Conservation (phyloP, 306 rosid genomes). For the Prunus armeniaca region DNA sequence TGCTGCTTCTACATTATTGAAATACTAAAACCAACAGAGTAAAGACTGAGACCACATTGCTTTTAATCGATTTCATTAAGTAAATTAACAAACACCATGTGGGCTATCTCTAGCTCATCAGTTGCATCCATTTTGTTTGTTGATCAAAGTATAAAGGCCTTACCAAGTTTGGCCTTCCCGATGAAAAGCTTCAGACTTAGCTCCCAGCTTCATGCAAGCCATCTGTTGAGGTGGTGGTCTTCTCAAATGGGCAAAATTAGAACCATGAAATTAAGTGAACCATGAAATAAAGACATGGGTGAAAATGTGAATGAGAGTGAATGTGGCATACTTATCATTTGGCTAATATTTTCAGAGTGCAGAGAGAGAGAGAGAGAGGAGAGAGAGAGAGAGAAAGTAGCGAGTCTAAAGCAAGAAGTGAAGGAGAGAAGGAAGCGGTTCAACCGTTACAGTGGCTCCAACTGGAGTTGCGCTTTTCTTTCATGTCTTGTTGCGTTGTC, state of each 20-base stretch:
- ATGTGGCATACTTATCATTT: not conserved
- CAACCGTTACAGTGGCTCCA: constrained; percentile 3
- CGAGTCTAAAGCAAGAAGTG: constrained; percentile 62
- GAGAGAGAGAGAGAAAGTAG: constrained; percentile 23
- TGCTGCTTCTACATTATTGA: not conserved
- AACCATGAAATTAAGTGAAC: not conserved
- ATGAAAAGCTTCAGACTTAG: constrained; percentile 67
- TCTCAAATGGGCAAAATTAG: constrained; percentile 12
- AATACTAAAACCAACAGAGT: not conserved
- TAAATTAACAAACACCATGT: not conserved
- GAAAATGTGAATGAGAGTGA: constrained; percentile 3
- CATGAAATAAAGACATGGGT: not conserved
- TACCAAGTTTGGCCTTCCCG: constrained; percentile 73
- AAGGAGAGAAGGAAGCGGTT: constrained; percentile 18
- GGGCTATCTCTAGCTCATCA: not conserved
- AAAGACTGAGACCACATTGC: not conserved
- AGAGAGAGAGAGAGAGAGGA: not conserved
- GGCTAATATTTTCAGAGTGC: not conserved
- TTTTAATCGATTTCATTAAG: not conserved
- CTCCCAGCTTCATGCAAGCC: constrained; percentile 73
- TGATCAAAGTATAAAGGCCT: not conserved
- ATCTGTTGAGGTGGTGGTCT: constrained; percentile 11
- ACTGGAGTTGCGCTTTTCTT: not conserved
- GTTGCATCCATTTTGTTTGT: not conserved
- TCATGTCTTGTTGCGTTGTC: not conserved